phyloP scores from a whole-genome alignment of 331 rosid species.

The Rosa hybrid region DNA sequence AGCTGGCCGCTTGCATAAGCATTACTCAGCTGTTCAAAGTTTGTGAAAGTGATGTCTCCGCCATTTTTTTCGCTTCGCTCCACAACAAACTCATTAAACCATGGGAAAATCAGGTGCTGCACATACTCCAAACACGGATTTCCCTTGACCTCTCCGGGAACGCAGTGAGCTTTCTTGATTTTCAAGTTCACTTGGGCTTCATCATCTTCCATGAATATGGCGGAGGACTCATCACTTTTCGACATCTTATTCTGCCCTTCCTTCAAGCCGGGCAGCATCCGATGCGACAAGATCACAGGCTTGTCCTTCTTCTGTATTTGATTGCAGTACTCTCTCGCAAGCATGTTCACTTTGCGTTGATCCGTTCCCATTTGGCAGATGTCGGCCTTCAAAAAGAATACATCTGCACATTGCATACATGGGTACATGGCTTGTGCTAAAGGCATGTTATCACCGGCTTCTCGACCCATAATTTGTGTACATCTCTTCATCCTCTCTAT shows the following conservation, averaged over 20 bases:
- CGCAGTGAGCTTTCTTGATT: slow-evolving; percentile 86
- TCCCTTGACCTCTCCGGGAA: slow-evolving; percentile 63
- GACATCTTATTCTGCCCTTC: slow-evolving; percentile 92
- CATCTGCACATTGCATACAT: too few species aligned
- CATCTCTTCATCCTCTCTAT: too few species aligned
- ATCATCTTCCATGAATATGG: slow-evolving; percentile 88
- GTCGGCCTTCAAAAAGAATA: slow-evolving; percentile 46
- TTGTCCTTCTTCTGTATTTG: slow-evolving; percentile 59
- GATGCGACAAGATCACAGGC: slow-evolving; percentile 77
- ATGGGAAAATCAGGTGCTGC: slow-evolving; percentile 67
- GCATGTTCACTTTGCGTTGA: slow-evolving; percentile 82
- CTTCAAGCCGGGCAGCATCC: slow-evolving; percentile 75
- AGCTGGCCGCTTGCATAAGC: slow-evolving; percentile 61
- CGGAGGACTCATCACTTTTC: slow-evolving; percentile 72
- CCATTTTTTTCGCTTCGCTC: slow-evolving; percentile 71
- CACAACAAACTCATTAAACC: slow-evolving; percentile 73
- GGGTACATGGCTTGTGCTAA: too few species aligned
- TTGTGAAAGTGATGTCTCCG: slow-evolving; percentile 69
- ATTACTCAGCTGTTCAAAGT: slow-evolving; percentile 54
- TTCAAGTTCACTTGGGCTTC: slow-evolving; percentile 83
- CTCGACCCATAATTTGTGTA: too few species aligned
- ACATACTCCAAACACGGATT: slow-evolving; percentile 89
- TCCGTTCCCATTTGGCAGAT: slow-evolving; percentile 97
- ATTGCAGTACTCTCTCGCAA: slow-evolving; percentile 81
- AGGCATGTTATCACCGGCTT: too few species aligned